Evolutionary conservation across 257 asterid genomes (phyloP).

Genomic region (Fraxinus cuspidata): DNA sequence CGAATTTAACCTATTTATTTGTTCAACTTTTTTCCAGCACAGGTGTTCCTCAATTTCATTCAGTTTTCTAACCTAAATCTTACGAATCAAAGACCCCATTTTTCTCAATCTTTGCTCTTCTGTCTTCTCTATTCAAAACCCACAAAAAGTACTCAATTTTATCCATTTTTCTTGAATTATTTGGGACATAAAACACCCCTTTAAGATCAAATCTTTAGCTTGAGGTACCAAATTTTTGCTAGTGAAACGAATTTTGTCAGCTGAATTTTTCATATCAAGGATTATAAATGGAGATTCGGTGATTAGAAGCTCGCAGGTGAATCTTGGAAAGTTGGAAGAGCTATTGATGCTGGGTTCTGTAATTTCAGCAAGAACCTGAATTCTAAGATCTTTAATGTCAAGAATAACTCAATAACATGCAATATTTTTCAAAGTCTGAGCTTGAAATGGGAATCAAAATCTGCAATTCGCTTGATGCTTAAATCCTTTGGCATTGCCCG

Average conservation of each 20-base stretch:
- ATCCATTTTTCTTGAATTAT: background rate
- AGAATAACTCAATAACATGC: conserved; percentile 31
- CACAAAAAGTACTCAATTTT: background rate
- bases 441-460: conserved; percentile 44
- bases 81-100: too few relatives aligned
- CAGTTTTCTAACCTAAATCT: too few relatives aligned
- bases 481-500: conserved; percentile 51
- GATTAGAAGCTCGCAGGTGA: conserved; percentile 68
- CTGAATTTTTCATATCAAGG: conserved; percentile 21
- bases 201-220: background rate
- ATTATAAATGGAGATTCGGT: conserved; percentile 57
- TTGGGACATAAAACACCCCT: background rate
- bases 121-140: too few relatives aligned
- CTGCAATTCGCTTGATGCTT: conserved; percentile 34
- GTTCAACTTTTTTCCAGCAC: too few relatives aligned
- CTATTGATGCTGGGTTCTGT: conserved; percentile 45
- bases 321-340: conserved; percentile 48
- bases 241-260: conserved; percentile 3
- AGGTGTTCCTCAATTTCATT: too few relatives aligned
- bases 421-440: conserved; percentile 36
- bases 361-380: conserved; percentile 51
- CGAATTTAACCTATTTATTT: too few relatives aligned
- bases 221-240: conserved; percentile 3
- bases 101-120: too few relatives aligned
- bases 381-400: conserved; percentile 32